Percentiles rank a stretch among this genome's conserved stretches.
Evolutionary conservation across 805 yeast species (phyloP).

Genomic region (Candida parachauliodes): DNA sequence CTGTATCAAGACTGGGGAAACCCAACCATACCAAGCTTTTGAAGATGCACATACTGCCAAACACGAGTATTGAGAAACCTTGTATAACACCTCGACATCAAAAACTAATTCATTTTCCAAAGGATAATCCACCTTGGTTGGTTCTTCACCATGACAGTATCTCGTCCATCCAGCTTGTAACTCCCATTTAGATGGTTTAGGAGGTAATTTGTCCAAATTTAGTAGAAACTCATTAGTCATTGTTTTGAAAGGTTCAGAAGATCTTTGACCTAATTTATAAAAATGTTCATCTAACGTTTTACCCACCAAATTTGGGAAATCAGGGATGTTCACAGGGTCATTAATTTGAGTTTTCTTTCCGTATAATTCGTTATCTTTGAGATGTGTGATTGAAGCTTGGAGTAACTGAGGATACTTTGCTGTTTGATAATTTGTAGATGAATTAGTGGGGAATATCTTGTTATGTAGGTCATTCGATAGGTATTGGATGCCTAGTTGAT

Average conservation of each 20-base stretch:
- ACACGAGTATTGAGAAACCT: conserved; percentile 67
- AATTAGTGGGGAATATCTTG: conserved; percentile 53
- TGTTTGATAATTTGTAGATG: conserved; percentile 24
- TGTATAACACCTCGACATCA: conserved; percentile 86
- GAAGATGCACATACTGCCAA: conserved; percentile 77
- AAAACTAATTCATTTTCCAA: conserved; percentile 70
- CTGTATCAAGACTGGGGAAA: conserved; percentile 67
- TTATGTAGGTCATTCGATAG: conserved; percentile 54
- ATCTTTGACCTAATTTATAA: conserved; percentile 57
- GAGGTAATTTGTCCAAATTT: conserved; percentile 22
- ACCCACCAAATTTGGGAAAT: conserved; percentile 75
- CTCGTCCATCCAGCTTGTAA: conserved; percentile 76
- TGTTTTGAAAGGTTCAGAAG: conserved; percentile 57
- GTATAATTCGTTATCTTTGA: conserved; percentile 59
- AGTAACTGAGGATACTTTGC: conserved; percentile 32
- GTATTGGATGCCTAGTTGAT: conserved; percentile 80
- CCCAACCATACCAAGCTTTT: conserved; percentile 92
- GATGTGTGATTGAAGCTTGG: conserved; percentile 56
- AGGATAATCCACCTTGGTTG: conserved; percentile 64
- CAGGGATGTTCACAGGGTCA: conserved; percentile 53
- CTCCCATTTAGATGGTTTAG: conserved; percentile 46
- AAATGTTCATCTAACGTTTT: conserved; percentile 82
- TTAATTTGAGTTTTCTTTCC: conserved; percentile 68
- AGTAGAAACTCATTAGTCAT: conserved; percentile 40
- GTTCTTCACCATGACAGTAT: conserved; percentile 54